A percentile compares a stretch with the other conserved stretches of the same genome.
These are phyloP conservation scores for Passiflora organensis DNA, from an alignment of 345 rosid genomes.

Conservation along the genomic window DNA sequence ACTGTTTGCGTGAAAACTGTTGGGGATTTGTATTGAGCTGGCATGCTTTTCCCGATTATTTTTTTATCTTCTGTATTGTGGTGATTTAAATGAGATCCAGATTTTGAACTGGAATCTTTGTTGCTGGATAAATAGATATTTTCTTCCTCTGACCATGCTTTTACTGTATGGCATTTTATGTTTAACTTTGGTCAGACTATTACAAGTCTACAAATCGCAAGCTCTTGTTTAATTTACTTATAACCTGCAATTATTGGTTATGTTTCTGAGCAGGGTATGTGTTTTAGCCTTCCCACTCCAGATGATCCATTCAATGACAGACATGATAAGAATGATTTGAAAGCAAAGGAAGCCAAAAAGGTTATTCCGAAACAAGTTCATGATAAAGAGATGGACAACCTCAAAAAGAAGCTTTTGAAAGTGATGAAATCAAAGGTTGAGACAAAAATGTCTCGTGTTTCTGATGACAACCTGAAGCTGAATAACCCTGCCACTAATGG, in stretches of 20 bases:
- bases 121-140: no score
- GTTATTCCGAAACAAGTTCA: constrained; percentile 9
- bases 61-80: no score
- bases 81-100: no score
- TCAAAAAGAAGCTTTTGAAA: constrained; percentile 17
- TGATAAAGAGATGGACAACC: constrained; percentile 5
- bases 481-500: neutral
- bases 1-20: no score
- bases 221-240: neutral
- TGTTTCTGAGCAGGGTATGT: constrained; percentile 63
- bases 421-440: constrained; percentile 11
- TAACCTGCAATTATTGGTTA: no score
- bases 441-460: constrained; percentile 16
- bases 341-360: constrained; percentile 26
- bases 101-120: no score
- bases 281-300: constrained; percentile 76
- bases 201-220: no score
- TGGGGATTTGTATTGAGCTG: no score
- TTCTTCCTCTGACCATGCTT: no score
- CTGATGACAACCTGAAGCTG: constrained; percentile 4
- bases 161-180: neutral
- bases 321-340: constrained; percentile 32
- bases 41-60: no score
- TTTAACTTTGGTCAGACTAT: no score
- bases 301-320: constrained; percentile 79